A percentile compares a stretch with the other conserved stretches of the same genome.
These are phyloP conservation scores for Gynochthodes officinalis DNA, from an alignment of 257 asterid species.

Conservation along the genomic window DNA sequence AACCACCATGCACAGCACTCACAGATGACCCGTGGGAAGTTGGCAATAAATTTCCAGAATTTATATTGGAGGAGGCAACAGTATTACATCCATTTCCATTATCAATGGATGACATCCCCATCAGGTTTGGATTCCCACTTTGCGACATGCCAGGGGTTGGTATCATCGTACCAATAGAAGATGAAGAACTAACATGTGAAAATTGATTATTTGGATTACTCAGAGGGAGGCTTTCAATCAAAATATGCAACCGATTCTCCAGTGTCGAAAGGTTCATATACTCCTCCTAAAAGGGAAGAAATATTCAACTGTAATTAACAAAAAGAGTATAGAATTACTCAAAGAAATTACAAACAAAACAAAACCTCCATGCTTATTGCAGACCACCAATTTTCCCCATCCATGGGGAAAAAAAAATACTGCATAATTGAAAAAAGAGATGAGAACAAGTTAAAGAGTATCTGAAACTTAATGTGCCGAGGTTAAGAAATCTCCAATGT, in stretches of 20 bases:
- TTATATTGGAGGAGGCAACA: conserved; percentile 51
- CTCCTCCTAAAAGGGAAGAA: conserved; percentile 60
- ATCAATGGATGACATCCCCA: conserved; percentile 55
- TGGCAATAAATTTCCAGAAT: conserved; percentile 61
- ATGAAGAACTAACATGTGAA: conserved; percentile 55
- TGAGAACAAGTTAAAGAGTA: neutral
- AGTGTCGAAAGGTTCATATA: conserved; percentile 64
- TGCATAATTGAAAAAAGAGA: neutral
- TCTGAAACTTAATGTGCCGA: neutral
- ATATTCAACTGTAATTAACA: conserved; percentile 5
- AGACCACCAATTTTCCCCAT: neutral
- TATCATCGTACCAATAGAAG: conserved; percentile 83
- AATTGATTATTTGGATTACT: conserved; percentile 66
- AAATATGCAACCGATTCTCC: conserved; percentile 66
- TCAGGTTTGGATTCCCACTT: conserved; percentile 51
- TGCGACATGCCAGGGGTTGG: conserved; percentile 96
- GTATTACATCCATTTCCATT: conserved; percentile 47
- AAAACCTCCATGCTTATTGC: neutral
- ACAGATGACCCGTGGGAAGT: conserved; percentile 51
- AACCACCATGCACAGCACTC: conserved; percentile 42
- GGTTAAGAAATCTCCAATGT: neutral
- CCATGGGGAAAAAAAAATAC: neutral
- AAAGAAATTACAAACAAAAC: neutral
- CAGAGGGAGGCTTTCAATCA: conserved; percentile 48
- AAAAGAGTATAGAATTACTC: neutral